Percentiles rank a stretch among this genome's conserved stretches.
These are phyloP conservation scores for Chalciporus chontae DNA, from an alignment of 768 basidiomycete genomes.

Conservation along the genomic window DNA sequence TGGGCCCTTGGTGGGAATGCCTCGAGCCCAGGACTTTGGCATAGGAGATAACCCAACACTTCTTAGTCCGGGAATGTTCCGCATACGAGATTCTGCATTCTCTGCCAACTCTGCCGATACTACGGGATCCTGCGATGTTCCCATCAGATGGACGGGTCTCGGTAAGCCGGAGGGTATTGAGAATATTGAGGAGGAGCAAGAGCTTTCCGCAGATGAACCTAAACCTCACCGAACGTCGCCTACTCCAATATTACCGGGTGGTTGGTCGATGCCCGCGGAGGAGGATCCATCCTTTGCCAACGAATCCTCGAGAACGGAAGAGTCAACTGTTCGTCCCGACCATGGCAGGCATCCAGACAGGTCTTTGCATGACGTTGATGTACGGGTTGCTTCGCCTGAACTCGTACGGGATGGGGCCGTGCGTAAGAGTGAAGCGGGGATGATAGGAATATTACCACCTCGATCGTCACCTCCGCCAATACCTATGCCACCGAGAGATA, in stretches of 20 bases:
- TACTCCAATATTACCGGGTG: conserved; percentile 46
- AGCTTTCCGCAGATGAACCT: conserved; percentile 26
- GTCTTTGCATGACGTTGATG: conserved; percentile 46
- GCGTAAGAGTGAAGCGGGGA: conserved; percentile 62
- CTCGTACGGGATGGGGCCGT: conserved; percentile 40
- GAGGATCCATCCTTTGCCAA: conserved; percentile 40
- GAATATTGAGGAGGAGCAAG: conserved; percentile 34
- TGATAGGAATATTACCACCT: conserved; percentile 48
- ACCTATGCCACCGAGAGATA: conserved; percentile 28
- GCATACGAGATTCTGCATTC: conserved; percentile 58
- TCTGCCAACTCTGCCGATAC: conserved; percentile 45
- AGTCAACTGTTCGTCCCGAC: conserved; percentile 25
- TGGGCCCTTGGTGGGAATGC: conserved; percentile 9
- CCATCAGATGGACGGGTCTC: conserved; percentile 61
- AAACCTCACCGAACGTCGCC: conserved; percentile 24
- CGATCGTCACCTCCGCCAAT: conserved; percentile 24
- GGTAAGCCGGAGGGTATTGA: conserved; percentile 37
- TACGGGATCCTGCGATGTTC: conserved; percentile 46
- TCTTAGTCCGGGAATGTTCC: conserved; percentile 55
- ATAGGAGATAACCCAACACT: conserved; percentile 34
- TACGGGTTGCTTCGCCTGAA: conserved; percentile 53
- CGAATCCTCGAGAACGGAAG: conserved; percentile 25
- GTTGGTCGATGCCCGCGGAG: conserved; percentile 53
- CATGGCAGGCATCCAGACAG: conserved; percentile 29
- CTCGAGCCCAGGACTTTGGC: conserved; percentile 20